Conservation (phyloP, 1,284 basidiomycete species). For the Cutaneotrichosporon mucoides region DNA sequence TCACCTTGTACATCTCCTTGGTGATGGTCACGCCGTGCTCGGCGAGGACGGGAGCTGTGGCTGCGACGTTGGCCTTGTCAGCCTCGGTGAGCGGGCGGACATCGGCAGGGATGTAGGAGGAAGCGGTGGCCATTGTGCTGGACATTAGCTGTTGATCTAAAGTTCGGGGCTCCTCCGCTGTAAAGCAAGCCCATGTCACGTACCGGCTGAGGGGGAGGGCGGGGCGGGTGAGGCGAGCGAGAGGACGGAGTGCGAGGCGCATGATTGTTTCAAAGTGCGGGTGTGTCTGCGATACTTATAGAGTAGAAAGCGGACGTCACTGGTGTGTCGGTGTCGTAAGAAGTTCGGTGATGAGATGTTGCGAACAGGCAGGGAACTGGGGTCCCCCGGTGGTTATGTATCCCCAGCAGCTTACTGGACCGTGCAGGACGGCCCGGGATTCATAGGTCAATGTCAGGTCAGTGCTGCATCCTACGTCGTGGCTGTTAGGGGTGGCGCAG, state of each 20-base stretch:
- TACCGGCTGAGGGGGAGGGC: not conserved
- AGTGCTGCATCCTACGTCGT: too few relatives aligned
- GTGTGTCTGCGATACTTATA: not conserved
- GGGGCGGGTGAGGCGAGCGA: not conserved
- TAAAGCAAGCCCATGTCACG: not conserved
- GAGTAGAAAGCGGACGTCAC: too few relatives aligned
- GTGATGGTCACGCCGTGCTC: slow-evolving; percentile 37
- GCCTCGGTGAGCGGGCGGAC: slow-evolving; percentile 26
- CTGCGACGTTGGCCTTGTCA: slow-evolving; percentile 33
- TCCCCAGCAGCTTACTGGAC: too few relatives aligned
- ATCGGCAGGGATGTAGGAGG: slow-evolving; percentile 13
- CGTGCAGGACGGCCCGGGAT: too few relatives aligned
- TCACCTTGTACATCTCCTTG: slow-evolving; percentile 28
- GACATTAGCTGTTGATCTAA: not conserved
- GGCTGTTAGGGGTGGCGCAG: too few relatives aligned
- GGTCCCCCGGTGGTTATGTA: too few relatives aligned
- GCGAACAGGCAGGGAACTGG: too few relatives aligned
- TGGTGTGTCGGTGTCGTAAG: too few relatives aligned
- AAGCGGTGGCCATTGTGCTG: slow-evolving; percentile 8
- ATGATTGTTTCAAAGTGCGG: not conserved
- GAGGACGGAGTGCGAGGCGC: not conserved
- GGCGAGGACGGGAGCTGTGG: slow-evolving; percentile 35
- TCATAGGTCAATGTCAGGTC: too few relatives aligned
- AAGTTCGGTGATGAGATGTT: too few relatives aligned
- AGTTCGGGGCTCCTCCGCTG: too few relatives aligned